These are phyloP conservation scores for Colletotrichum sp. DNA, from an alignment of 2,329 filamentous ascomycete genomes.

Conservation along the genomic window DNA sequence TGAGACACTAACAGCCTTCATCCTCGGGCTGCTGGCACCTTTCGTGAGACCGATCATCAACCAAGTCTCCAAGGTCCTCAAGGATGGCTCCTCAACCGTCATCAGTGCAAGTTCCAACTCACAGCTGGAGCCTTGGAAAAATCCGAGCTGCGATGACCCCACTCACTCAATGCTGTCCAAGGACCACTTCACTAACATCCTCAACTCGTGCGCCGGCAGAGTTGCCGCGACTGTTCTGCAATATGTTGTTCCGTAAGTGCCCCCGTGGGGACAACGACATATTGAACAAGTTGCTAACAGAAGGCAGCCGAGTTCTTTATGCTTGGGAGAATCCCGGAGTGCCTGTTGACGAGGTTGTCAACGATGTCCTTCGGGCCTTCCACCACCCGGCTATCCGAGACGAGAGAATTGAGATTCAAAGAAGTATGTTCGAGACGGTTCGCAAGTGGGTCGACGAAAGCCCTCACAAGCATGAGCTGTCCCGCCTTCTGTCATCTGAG, in stretches of 20 bases:
- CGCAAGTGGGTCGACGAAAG: constrained; percentile 79
- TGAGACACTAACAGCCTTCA: constrained; percentile 89
- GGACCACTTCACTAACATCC: constrained; percentile 81
- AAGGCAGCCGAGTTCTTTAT: constrained; percentile 74
- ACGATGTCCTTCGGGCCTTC: constrained; percentile 83
- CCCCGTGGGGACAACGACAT: neutral
- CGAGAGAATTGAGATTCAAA: constrained; percentile 78
- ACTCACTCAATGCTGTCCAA: constrained; percentile 86
- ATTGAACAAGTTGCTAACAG: constrained; percentile 24
- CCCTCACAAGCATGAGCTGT: constrained; percentile 70
- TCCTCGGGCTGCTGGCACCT: constrained; percentile 88
- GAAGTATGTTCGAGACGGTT: constrained; percentile 88
- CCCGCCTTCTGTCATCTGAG: constrained; percentile 79
- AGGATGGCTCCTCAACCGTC: constrained; percentile 80
- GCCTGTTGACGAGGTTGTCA: constrained; percentile 80
- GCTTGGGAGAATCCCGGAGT: constrained; percentile 91
- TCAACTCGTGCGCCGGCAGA: constrained; percentile 78
- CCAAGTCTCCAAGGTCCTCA: constrained; percentile 81
- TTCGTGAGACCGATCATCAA: constrained; percentile 93
- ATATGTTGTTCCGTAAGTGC: constrained; percentile 78
- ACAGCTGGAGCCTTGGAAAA: constrained; percentile 82
- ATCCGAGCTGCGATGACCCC: constrained; percentile 76
- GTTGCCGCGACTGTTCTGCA: constrained; percentile 79
- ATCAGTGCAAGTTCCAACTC: constrained; percentile 72
- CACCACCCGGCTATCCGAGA: constrained; percentile 89